Evolutionary conservation across 2,329 filamentous ascomycete genomes (phyloP).

Genomic region (Mycogone perniciosa): DNA sequence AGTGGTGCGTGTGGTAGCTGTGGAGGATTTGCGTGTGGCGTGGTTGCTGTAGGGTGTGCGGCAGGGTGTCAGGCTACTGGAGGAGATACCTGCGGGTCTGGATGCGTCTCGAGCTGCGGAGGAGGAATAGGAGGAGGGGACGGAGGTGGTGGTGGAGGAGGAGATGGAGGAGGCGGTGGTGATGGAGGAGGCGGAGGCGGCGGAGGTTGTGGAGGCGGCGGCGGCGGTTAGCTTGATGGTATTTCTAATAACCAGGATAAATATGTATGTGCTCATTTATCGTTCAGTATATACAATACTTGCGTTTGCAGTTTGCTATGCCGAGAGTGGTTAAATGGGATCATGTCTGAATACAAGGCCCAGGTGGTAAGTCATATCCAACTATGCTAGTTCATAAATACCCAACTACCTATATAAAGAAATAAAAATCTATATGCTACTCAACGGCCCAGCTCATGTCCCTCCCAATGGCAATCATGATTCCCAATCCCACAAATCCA

Average conservation of each 20-base stretch:
- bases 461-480: constrained; percentile 16
- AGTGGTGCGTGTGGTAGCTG: constrained; percentile 14
- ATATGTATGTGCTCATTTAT: neutral
- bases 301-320: too few species aligned
- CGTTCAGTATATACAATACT: too few species aligned
- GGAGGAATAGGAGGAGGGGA: constrained; percentile 9
- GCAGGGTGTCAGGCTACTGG: constrained; percentile 12
- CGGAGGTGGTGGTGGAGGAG: constrained; percentile 17
- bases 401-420: neutral
- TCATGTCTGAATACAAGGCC: too few species aligned
- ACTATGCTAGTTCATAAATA: too few species aligned
- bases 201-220: neutral
- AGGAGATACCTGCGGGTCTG: constrained; percentile 19
- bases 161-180: constrained; percentile 11
- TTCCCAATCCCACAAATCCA: constrained; percentile 12
- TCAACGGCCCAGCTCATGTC: constrained; percentile 11
- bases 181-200: neutral
- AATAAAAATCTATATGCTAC: neutral
- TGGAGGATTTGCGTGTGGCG: constrained; percentile 16
- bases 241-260: neutral
- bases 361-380: too few species aligned
- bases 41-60: constrained; percentile 14
- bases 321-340: too few species aligned
- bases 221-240: neutral
- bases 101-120: constrained; percentile 16